phyloP scores from a whole-genome alignment of 1,284 basidiomycete species.

The Porodaedalea pini region DNA sequence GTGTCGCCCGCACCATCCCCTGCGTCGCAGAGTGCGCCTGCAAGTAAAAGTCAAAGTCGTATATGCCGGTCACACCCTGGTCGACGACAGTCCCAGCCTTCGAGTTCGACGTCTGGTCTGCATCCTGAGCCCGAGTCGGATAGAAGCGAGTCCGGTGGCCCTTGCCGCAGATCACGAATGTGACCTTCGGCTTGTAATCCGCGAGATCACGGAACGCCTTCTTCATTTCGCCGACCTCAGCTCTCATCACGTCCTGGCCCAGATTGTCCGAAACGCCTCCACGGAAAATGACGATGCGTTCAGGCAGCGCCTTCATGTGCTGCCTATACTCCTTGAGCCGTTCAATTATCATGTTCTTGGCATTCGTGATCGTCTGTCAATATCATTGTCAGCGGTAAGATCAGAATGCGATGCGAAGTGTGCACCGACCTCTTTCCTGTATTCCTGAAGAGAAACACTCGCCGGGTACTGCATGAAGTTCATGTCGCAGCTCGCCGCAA shows the following conservation, averaged over 20 bases:
- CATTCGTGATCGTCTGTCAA: conserved; percentile 59
- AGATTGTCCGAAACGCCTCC: conserved; percentile 73
- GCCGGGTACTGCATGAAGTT: conserved; percentile 12
- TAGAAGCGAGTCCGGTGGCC: conserved; percentile 72
- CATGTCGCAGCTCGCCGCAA: conserved; percentile 3
- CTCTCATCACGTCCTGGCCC: conserved; percentile 50
- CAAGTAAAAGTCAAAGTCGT: conserved; percentile 30
- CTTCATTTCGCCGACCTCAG: conserved; percentile 56
- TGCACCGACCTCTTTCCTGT: conserved; percentile 35
- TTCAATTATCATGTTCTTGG: conserved; percentile 63
- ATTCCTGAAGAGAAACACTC: conserved; percentile 2
- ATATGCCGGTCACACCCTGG: conserved; percentile 25
- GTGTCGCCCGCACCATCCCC: conserved; percentile 25
- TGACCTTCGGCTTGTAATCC: conserved; percentile 57
- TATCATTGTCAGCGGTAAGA: background rate
- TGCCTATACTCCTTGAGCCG: conserved; percentile 54
- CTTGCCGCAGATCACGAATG: conserved; percentile 75
- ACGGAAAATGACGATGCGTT: conserved; percentile 65
- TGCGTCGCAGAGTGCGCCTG: conserved; percentile 27
- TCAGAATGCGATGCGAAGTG: background rate
- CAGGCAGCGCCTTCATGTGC: conserved; percentile 52
- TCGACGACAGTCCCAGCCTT: conserved; percentile 31
- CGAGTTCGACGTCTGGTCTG: conserved; percentile 26
- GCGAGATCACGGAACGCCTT: conserved; percentile 54
- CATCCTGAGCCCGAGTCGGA: conserved; percentile 32